phyloP scores from a whole-genome alignment of 306 rosid species.

The Trichosanthes truncata region DNA sequence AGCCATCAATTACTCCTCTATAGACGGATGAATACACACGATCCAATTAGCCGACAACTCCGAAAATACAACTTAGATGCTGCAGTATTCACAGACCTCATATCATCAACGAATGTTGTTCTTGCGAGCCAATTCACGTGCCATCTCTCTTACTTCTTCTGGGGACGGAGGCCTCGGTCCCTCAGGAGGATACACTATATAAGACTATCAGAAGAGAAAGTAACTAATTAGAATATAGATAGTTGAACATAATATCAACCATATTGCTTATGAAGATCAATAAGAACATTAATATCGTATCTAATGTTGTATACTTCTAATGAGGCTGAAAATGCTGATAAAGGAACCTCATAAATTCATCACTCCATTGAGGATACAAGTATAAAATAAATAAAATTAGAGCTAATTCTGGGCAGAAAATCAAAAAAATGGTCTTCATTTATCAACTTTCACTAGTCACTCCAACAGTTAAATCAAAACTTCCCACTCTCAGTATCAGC shows the following conservation, averaged over 20 bases:
- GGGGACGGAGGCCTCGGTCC: conserved; percentile 73
- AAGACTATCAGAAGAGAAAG: conserved; percentile 36
- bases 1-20: background rate
- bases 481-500: background rate
- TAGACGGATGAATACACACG: background rate
- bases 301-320: background rate
- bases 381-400: too few relatives aligned
- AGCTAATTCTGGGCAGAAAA: background rate
- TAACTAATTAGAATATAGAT: background rate
- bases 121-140: conserved; percentile 61
- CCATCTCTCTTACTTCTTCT: conserved; percentile 72
- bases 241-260: background rate
- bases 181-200: conserved; percentile 65
- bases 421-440: background rate
- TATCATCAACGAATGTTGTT: conserved; percentile 35
- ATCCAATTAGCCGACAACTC: background rate
- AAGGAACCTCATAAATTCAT: background rate
- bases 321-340: background rate
- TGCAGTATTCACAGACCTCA: background rate
- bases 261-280: background rate
- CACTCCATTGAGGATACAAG: background rate
- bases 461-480: background rate
- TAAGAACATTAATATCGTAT: background rate
- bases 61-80: background rate
- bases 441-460: background rate